phyloP scores from a whole-genome alignment of 768 basidiomycete genomes.

The Podaxis sp. region DNA sequence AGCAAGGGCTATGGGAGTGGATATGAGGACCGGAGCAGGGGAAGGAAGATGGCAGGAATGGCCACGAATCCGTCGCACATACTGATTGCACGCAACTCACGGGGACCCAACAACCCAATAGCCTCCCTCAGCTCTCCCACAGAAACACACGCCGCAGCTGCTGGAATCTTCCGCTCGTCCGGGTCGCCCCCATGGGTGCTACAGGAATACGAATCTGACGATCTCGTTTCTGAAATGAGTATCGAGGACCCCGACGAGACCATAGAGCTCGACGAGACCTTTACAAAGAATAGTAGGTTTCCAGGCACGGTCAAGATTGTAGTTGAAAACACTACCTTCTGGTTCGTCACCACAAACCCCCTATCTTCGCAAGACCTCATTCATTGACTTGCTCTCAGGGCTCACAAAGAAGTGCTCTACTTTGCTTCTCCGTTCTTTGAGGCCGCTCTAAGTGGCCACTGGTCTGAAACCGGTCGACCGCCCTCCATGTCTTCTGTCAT shows the following conservation, averaged over 20 bases:
- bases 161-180: constrained; percentile 81
- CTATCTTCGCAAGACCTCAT: constrained; percentile 4
- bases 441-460: constrained; percentile 85
- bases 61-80: constrained; percentile 83
- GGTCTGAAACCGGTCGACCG: constrained; percentile 86
- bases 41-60: constrained; percentile 32
- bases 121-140: constrained; percentile 83
- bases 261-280: constrained; percentile 82
- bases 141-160: constrained; percentile 85
- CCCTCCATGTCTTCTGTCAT: constrained; percentile 80
- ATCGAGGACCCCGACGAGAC: constrained; percentile 65
- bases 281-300: constrained; percentile 62
- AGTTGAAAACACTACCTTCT: constrained; percentile 87
- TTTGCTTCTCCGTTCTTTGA: constrained; percentile 97
- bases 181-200: constrained; percentile 80
- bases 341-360: constrained; percentile 48
- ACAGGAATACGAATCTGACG: constrained; percentile 73
- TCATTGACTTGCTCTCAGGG: constrained; percentile 46
- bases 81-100: constrained; percentile 84
- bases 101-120: constrained; percentile 72
- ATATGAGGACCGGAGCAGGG: neutral
- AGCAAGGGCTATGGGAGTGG: neutral
- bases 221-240: constrained; percentile 67
- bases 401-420: constrained; percentile 87
- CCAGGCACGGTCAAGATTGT: constrained; percentile 91